Evolutionary conservation across 2,329 filamentous ascomycete species (phyloP).

Genomic region (Fusarium nurragi): DNA sequence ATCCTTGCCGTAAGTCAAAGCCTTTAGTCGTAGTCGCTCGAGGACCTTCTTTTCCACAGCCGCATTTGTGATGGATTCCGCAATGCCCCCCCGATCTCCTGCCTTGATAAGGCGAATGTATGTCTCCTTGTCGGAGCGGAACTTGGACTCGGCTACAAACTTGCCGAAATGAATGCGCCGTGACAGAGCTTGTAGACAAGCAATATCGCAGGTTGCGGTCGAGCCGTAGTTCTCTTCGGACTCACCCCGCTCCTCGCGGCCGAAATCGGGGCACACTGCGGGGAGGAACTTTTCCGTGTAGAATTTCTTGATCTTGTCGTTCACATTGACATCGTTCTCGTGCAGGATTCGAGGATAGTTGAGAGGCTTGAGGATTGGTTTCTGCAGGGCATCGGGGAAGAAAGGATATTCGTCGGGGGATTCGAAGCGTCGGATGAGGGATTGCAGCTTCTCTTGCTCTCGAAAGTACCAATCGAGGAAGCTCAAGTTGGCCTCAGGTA

Average conservation of each 20-base stretch:
- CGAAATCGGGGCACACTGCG: conserved; percentile 79
- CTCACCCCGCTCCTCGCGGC: conserved; percentile 82
- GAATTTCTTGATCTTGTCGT: conserved; percentile 83
- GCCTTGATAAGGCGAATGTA: conserved; percentile 86
- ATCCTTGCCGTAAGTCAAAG: conserved; percentile 91
- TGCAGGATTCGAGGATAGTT: conserved; percentile 90
- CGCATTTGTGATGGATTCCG: conserved; percentile 87
- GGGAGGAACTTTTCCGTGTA: conserved; percentile 89
- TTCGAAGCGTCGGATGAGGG: conserved; percentile 91
- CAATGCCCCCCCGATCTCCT: conserved; percentile 82
- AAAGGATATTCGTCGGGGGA: conserved; percentile 98
- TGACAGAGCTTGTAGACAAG: conserved; percentile 87
- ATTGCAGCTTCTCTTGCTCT: conserved; percentile 91
- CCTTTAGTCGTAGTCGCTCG: conserved; percentile 86
- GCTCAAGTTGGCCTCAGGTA: conserved; percentile 77
- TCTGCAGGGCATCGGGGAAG: conserved; percentile 83
- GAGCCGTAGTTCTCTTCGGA: conserved; percentile 95
- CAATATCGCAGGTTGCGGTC: conserved; percentile 88
- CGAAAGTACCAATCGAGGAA: conserved; percentile 94
- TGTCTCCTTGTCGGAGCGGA: conserved; percentile 79
- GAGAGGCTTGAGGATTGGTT: conserved; percentile 86
- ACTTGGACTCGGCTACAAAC: conserved; percentile 97
- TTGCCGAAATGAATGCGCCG: conserved; percentile 97
- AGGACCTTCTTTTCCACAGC: conserved; percentile 92
- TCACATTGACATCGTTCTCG: conserved; percentile 89